phyloP scores from a whole-genome alignment of 768 basidiomycete species.

The Crepidotus variabilis region DNA sequence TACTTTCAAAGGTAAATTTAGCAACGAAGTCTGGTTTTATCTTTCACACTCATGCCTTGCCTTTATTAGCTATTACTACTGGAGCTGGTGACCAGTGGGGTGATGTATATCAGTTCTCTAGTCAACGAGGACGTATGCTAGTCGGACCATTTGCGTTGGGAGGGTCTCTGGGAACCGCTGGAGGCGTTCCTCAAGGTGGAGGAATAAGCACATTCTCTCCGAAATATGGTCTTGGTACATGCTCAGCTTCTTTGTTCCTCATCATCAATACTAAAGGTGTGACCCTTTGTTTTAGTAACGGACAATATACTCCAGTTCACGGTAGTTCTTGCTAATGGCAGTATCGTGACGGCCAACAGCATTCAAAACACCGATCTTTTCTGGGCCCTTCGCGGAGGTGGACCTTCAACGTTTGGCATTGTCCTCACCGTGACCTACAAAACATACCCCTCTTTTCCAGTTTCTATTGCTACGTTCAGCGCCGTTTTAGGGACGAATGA shows the following conservation, averaged over 20 bases:
- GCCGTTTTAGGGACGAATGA: constrained; percentile 28
- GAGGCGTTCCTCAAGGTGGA: constrained; percentile 40
- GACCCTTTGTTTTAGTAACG: constrained; percentile 8
- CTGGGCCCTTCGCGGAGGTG: constrained; percentile 49
- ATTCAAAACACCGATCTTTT: too few species aligned
- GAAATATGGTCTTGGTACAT: constrained; percentile 37
- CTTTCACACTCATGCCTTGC: background rate
- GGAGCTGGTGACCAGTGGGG: constrained; percentile 44
- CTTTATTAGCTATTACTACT: constrained; percentile 23
- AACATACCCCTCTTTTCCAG: constrained; percentile 34
- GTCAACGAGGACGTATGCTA: constrained; percentile 35
- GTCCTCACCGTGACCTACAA: constrained; percentile 16
- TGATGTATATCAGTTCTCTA: constrained; percentile 36
- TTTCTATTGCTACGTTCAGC: constrained; percentile 20
- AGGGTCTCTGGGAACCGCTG: constrained; percentile 40
- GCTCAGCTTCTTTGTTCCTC: constrained; percentile 20
- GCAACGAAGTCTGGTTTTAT: background rate
- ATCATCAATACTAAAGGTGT: background rate
- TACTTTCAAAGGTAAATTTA: constrained; percentile 15
- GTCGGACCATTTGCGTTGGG: constrained; percentile 39
- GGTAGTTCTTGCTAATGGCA: constrained; percentile 39
- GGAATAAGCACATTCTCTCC: constrained; percentile 34
- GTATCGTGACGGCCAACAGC: constrained; percentile 33
- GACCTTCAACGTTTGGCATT: constrained; percentile 24
- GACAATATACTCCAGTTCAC: constrained; percentile 39